Evolutionary conservation across 805 yeast genomes (phyloP), one percentile per base, ranked within the genome.

Genomic region (Starmerella gropengiesseri): DNA sequence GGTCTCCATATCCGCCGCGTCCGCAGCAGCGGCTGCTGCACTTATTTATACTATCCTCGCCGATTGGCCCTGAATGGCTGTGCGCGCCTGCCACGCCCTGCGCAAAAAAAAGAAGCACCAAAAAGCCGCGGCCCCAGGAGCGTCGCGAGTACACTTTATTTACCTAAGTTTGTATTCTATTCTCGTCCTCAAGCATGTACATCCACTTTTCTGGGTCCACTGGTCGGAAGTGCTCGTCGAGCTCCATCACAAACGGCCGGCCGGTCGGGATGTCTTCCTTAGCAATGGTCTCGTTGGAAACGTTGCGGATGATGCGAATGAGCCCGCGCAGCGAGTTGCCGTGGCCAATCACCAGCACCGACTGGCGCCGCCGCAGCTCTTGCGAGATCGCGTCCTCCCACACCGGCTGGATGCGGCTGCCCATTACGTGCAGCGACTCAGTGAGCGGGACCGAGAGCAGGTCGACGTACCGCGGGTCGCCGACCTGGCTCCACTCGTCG

Each of bases 251-350:
- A 70, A 87, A 78, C 62, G 97, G 97, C 55, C 86, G 85, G 74
- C 95, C 97, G 58, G 96, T 87, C 67, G 95, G 95, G 63, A 87
- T 83, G 77, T 89, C 86, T 65, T 89, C 77, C 54, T 78, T 82
- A 47, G 95, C 86, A 64, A 89, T 87, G 54, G 81, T 95, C 17
- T 68, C 87, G 62, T 84, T 95, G 51, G 94, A 77, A 62, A 89
- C 83, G 60, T 75, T 74, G 70, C 89, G 95, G 69, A 87, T 78
- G 72, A 85, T 82, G 75, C 87, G 86, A 60, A 89, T 94, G 55
- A 87, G 71, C 54, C 85, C 96, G 74, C 97, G 81, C 66, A 87
- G 74, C 41, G 97, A 89, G 82, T 87, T 89, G 69, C 96, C 96
- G 73, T 87, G 97, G 54, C 96, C 97, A 59, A 94, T 86, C 60